A percentile compares a stretch with the other conserved stretches of the same genome.
These are phyloP conservation scores for Arthrobotrys conoides DNA, from an alignment of 2,329 filamentous ascomycete species.

Conservation along the genomic window DNA sequence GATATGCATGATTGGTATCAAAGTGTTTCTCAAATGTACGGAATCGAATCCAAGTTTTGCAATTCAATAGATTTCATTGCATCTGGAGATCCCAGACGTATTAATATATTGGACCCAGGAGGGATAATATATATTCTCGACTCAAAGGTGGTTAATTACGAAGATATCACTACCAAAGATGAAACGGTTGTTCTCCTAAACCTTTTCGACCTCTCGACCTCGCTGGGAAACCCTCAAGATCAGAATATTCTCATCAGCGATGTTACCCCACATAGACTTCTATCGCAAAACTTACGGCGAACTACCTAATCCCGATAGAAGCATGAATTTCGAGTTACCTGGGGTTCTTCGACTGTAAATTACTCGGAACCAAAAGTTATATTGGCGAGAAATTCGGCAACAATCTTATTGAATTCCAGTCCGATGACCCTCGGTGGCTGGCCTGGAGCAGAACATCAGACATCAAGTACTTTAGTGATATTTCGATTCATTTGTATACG, in stretches of 20 bases:
- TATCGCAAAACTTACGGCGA: neutral
- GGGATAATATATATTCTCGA: neutral
- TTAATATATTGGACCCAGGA: neutral
- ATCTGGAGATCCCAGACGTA: neutral
- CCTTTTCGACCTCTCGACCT: neutral
- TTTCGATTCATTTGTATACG: neutral
- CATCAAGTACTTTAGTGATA: neutral
- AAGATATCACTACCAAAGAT: neutral
- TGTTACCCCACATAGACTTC: neutral
- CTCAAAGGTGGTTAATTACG: no score
- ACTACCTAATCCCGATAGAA: neutral
- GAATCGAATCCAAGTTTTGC: no score
- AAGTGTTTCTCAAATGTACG: no score
- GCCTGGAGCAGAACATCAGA: neutral
- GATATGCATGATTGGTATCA: no score
- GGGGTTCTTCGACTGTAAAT: neutral
- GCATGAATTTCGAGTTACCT: neutral
- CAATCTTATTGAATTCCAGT: neutral
- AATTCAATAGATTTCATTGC: no score
- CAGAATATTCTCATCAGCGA: neutral
- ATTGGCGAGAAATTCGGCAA: constrained; percentile 2
- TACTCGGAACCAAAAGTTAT: neutral
- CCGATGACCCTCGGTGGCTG: neutral
- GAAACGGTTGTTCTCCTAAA: neutral
- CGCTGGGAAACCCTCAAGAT: neutral